Conservation (phyloP, 1,139 yeast genomes). For the Diutina siamensis region DNA sequence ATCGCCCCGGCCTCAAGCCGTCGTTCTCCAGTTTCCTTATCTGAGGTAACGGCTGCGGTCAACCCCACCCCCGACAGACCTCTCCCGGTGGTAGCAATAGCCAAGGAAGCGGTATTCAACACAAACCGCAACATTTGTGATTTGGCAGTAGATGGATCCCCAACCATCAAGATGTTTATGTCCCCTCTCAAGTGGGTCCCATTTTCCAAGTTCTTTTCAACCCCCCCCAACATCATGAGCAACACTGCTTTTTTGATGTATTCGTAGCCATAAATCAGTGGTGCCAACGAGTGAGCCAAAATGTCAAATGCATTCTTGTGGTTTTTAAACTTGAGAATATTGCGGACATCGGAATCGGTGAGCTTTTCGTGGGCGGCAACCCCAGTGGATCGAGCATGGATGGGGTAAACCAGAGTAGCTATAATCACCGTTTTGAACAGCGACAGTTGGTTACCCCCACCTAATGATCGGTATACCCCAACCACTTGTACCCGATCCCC, state of each 20-base stretch:
- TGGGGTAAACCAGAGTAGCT: slow-evolving; percentile 81
- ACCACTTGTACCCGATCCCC: slow-evolving; percentile 94
- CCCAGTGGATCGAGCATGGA: slow-evolving; percentile 83
- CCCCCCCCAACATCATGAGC: slow-evolving; percentile 86
- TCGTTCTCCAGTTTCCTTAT: slow-evolving; percentile 94
- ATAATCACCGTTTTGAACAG: slow-evolving; percentile 72
- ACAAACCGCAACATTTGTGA: slow-evolving; percentile 93
- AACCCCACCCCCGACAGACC: slow-evolving; percentile 99
- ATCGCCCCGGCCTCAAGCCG: slow-evolving; percentile 98
- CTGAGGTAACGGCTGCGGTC: slow-evolving; percentile 97
- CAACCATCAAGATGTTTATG: slow-evolving; percentile 90
- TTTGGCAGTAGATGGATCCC: slow-evolving; percentile 98
- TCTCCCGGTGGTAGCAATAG: slow-evolving; percentile 97
- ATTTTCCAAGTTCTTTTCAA: slow-evolving; percentile 85
- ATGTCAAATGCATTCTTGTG: slow-evolving; percentile 62
- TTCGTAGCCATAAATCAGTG: slow-evolving; percentile 90
- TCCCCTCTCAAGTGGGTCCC: slow-evolving; percentile 98
- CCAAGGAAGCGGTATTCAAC: slow-evolving; percentile 84
- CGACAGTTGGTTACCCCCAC: slow-evolving; percentile 58
- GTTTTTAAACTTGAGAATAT: slow-evolving; percentile 67
- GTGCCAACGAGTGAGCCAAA: slow-evolving; percentile 81
- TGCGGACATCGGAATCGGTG: slow-evolving; percentile 76
- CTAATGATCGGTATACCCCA: slow-evolving; percentile 88
- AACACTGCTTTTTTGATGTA: slow-evolving; percentile 85
- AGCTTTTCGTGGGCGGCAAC: slow-evolving; percentile 67